phyloP scores from a whole-genome alignment of 306 rosid genomes.

The Malus asiatica region DNA sequence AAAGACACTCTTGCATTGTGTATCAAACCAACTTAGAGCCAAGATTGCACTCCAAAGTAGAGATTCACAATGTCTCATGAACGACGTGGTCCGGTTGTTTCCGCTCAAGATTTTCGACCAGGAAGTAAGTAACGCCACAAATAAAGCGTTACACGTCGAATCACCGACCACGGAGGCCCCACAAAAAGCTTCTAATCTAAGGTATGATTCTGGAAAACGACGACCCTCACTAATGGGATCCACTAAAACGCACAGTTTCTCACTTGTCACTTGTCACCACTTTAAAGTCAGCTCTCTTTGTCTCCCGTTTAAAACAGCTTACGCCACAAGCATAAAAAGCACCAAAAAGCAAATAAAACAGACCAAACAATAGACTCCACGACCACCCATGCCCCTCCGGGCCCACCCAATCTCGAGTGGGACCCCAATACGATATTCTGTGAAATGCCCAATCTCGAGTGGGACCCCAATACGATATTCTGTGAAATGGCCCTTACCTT shows the following conservation, averaged over 20 bases:
- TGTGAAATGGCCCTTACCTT: conserved; percentile 53
- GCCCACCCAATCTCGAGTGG: not conserved
- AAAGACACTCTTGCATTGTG: not conserved
- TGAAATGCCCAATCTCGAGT: not conserved
- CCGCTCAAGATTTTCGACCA: not conserved
- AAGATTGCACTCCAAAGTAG: too few species aligned
- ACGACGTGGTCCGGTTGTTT: not conserved
- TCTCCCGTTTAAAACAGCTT: not conserved
- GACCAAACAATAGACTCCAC: conserved; percentile 1
- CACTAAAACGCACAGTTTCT: not conserved
- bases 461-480: not conserved
- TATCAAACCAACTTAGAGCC: too few species aligned
- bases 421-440: not conserved
- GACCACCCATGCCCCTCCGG: not conserved
- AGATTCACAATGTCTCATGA: too few species aligned
- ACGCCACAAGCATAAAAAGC: conserved; percentile 32
- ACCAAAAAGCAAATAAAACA: conserved; percentile 13
- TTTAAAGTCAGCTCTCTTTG: not conserved
- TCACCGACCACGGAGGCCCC: conserved; percentile 24
- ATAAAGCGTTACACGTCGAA: conserved; percentile 3
- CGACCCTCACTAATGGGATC: not conserved
- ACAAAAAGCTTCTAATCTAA: conserved; percentile 20
- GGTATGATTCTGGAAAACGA: not conserved
- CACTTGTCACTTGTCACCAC: conserved; percentile 1
- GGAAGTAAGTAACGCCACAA: not conserved